These are phyloP conservation scores for Rhizophora apiculata DNA, from an alignment of 345 rosid species.

Conservation along the genomic window DNA sequence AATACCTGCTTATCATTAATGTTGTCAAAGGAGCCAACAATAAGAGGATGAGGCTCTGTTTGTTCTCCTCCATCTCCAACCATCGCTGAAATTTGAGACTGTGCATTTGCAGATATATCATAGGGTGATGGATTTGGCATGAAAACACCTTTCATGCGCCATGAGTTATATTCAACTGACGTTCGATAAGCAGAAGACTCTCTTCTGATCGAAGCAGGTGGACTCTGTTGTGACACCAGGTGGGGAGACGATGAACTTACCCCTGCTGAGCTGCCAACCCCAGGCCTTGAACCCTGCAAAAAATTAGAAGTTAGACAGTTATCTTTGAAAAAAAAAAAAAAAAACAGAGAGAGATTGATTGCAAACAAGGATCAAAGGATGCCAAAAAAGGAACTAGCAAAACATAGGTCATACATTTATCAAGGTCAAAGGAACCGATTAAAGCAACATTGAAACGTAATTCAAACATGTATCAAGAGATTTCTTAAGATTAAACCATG, in stretches of 20 bases:
- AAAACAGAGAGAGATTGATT: neutral
- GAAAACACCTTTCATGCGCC: conserved; percentile 75
- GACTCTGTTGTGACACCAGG: conserved; percentile 56
- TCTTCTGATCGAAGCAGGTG: conserved; percentile 58
- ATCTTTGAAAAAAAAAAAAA: neutral
- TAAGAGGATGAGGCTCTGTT: conserved; percentile 40
- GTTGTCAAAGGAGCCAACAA: conserved; percentile 45
- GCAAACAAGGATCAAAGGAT: conserved; percentile 6
- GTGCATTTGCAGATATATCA: conserved; percentile 47
- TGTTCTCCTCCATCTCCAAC: conserved; percentile 57
- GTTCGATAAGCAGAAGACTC: conserved; percentile 54
- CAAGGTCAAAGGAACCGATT: no score
- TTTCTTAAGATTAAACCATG: neutral
- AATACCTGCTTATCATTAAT: conserved; percentile 73
- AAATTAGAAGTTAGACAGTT: neutral
- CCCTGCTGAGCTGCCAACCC: conserved; percentile 52
- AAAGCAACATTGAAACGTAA: no score
- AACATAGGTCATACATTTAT: neutral
- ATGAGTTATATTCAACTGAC: conserved; percentile 63
- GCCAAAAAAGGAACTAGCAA: neutral
- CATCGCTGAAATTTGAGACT: conserved; percentile 50
- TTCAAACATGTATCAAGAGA: neutral
- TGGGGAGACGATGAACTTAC: conserved; percentile 59
- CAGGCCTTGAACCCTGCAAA: conserved; percentile 71
- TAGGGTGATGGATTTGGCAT: conserved; percentile 59